phyloP scores from a whole-genome alignment of 2,329 filamentous ascomycete genomes.

The Aspergillus cejpii region DNA sequence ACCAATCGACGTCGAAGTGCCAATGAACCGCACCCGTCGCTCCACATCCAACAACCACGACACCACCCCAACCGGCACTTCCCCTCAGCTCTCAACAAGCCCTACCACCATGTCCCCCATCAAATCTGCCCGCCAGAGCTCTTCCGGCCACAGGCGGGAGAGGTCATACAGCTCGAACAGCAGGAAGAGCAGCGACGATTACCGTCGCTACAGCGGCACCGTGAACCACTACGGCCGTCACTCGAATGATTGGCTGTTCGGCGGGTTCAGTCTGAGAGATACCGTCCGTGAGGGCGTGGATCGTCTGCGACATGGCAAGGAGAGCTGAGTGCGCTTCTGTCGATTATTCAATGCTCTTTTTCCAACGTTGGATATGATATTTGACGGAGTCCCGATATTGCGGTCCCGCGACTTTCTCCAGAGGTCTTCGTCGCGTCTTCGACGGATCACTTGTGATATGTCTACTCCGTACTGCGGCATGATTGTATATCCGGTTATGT shows the following conservation, averaged over 20 bases:
- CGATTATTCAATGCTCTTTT: neutral
- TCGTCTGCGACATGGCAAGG: slow-evolving; percentile 28
- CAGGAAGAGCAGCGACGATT: slow-evolving; percentile 28
- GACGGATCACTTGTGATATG: no score
- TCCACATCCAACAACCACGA: neutral
- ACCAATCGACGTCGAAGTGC: slow-evolving; percentile 13
- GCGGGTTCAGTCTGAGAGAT: slow-evolving; percentile 43
- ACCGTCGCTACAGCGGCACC: slow-evolving; percentile 37
- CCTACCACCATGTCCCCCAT: slow-evolving; percentile 18
- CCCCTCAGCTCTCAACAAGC: slow-evolving; percentile 14
- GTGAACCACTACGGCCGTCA: slow-evolving; percentile 45
- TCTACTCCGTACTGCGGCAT: no score
- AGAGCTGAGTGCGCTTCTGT: slow-evolving; percentile 16
- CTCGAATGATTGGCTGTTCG: slow-evolving; percentile 48
- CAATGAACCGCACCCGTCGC: slow-evolving; percentile 7
- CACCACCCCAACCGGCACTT: slow-evolving; percentile 10
- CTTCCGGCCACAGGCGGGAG: slow-evolving; percentile 12
- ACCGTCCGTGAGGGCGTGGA: slow-evolving; percentile 40
- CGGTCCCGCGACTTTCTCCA: no score
- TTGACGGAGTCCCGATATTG: no score
- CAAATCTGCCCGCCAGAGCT: slow-evolving; percentile 13
- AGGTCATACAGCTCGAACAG: slow-evolving; percentile 15
- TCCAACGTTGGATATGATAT: no score
- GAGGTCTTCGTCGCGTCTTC: no score
- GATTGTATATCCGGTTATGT: no score